Evolutionary conservation across 2,329 filamentous ascomycete species (phyloP).

Genomic region (Colletotrichum euphorbiae): DNA sequence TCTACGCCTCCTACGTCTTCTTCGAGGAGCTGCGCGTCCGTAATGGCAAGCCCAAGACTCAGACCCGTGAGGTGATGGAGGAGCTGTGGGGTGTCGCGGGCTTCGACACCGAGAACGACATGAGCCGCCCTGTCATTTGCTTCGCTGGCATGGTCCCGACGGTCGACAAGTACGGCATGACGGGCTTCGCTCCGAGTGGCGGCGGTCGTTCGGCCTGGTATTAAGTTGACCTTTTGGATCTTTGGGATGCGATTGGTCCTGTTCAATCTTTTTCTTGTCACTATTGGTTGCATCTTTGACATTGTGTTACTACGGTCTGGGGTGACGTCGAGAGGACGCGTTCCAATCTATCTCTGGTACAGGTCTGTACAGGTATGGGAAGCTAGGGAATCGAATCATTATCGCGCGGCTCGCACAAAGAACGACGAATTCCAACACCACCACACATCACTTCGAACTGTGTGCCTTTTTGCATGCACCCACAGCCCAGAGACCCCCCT

Average conservation of each 20-base stretch:
- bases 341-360: background rate
- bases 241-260: no score
- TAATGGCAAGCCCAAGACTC: conserved; percentile 62
- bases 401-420: background rate
- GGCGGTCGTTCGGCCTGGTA: background rate
- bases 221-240: no score
- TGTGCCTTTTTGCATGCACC: background rate
- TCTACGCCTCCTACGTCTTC: conserved; percentile 67
- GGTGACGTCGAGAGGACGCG: no score
- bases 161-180: conserved; percentile 42
- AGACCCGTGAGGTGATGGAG: conserved; percentile 65
- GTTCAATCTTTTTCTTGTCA: no score
- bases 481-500: background rate
- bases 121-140: background rate
- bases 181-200: background rate
- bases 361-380: background rate
- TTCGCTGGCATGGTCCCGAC: conserved; percentile 23
- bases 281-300: no score
- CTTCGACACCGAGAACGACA: conserved; percentile 40
- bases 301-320: no score
- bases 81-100: conserved; percentile 44
- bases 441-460: background rate
- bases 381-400: background rate
- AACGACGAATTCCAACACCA: background rate
- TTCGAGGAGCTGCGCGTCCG: conserved; percentile 69